These are phyloP conservation scores for Cubamyces sp. DNA, from an alignment of 768 basidiomycete species.

Conservation along the genomic window DNA sequence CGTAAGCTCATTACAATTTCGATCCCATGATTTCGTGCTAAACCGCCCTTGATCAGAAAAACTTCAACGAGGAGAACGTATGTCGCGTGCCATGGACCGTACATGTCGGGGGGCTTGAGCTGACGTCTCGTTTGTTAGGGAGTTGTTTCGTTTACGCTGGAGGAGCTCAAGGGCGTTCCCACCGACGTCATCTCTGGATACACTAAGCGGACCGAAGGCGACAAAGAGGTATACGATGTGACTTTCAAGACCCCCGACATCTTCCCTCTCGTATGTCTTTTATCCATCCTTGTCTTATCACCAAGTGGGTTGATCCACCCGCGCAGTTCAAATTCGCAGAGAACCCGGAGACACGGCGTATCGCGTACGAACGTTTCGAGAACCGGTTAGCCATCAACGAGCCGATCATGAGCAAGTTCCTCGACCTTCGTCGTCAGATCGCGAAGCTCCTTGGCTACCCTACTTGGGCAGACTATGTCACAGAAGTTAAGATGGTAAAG, in stretches of 20 bases:
- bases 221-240: conserved; percentile 65
- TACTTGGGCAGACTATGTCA: conserved; percentile 84
- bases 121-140: conserved; percentile 44
- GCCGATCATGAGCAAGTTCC: conserved; percentile 66
- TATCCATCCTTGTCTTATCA: background rate
- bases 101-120: background rate
- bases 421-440: conserved; percentile 72
- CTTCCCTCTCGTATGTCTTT: conserved; percentile 64
- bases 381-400: conserved; percentile 70
- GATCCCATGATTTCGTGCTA: background rate
- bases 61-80: conserved; percentile 89
- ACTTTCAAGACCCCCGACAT: conserved; percentile 86
- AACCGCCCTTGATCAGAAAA: conserved; percentile 54
- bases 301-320: background rate
- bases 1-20: conserved; percentile 45
- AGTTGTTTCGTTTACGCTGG: conserved; percentile 62
- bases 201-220: conserved; percentile 61
- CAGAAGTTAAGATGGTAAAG: conserved; percentile 89
- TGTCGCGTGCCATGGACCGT: conserved; percentile 15
- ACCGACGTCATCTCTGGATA: conserved; percentile 80
- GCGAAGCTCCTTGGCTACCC: conserved; percentile 70
- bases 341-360: conserved; percentile 66
- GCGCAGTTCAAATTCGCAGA: conserved; percentile 81
- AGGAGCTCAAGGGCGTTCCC: conserved; percentile 82
- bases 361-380: conserved; percentile 71